A percentile compares a stretch with the other conserved stretches of the same genome.
Conservation (phyloP, 768 basidiomycete genomes). For the Pisolithus albus region DNA sequence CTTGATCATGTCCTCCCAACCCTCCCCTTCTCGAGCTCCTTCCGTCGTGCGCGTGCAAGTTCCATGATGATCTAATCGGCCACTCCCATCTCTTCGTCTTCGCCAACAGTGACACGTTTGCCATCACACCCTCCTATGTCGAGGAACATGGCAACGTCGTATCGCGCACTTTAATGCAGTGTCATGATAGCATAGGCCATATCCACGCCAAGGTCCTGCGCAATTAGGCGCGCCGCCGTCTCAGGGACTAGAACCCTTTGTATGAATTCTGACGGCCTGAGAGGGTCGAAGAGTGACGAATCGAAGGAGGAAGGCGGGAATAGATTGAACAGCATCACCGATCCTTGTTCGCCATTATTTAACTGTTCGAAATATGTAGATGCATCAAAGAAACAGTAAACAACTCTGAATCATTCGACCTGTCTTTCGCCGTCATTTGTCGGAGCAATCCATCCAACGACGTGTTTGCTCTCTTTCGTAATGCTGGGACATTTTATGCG, state of each 20-base stretch:
- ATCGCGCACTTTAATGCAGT: slow-evolving; percentile 69
- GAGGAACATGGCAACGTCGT: slow-evolving; percentile 83
- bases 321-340: slow-evolving; percentile 65
- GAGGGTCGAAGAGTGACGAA: slow-evolving; percentile 48
- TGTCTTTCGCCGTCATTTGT: too few species aligned
- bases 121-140: slow-evolving; percentile 29
- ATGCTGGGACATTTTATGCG: too few species aligned
- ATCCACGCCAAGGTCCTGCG: slow-evolving; percentile 55
- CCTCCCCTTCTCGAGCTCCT: slow-evolving; percentile 35
- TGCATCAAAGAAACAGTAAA: not conserved
- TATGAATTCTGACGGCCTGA: slow-evolving; percentile 71
- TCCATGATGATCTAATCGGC: slow-evolving; percentile 40
- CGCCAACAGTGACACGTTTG: slow-evolving; percentile 29
- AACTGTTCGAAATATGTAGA: slow-evolving; percentile 45
- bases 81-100: slow-evolving; percentile 25
- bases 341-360: slow-evolving; percentile 83
- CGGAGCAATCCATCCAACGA: too few species aligned
- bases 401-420: too few species aligned
- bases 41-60: slow-evolving; percentile 35
- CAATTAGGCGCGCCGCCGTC: slow-evolving; percentile 73
- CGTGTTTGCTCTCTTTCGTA: too few species aligned
- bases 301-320: slow-evolving; percentile 61
- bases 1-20: slow-evolving; percentile 17
- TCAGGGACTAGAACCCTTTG: slow-evolving; percentile 88
- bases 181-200: slow-evolving; percentile 48